Base-by-base conservation (phyloP, 495 filamentous ascomycete species). In the Lasiosphaeris hirsuta region DNA sequence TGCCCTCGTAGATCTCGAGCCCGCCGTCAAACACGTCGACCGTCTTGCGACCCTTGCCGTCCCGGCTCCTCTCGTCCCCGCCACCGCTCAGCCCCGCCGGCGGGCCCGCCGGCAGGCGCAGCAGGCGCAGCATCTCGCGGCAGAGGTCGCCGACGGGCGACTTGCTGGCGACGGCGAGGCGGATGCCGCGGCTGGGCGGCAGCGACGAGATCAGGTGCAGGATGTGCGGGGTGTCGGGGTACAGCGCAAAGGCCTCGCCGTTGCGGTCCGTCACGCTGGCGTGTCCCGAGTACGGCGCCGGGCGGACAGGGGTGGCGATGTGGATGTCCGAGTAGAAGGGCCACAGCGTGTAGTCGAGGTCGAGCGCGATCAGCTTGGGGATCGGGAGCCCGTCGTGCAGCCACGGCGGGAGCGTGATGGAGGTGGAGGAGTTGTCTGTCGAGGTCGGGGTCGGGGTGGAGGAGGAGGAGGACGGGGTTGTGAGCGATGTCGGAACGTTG, bases 291-390 rank as follows among this genome's bases (percentile, higher is more conserved):
- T 78, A 78, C 0, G 69, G 51, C n/a, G 63, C 39, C 6, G 80
- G 65, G 60, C 90, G 90, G 49, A 98, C 75, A 0, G 94, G 93
- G 10, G 88, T 81, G 51, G 84, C 86, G 65, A 93, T 86, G 70
- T 96, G 91, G 11, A 91, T 96, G 76, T 97, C 94, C 3, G 91
- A 86, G 92, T 93, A 98, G 77, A 96, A 96, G 3, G 92, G 90
- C 94, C 94, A 97, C 1, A 98, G 79, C 0, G 94, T 98, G 77
- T 96, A 97, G 78, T 98, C 94, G 49, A 97, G 81, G 70, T 98
- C 94, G 74, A 98, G 96, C 55, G 88, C 87, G 59, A 98, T 81
- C 58, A 95, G 74, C 60, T 87, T 90, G 0, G 94, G 94, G 3
- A 98, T 84, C 1, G 90, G 88, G 0, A 84, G 81, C 54, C 84